phyloP scores from a whole-genome alignment of 495 filamentous ascomycete species.

The Umbilicaria muhlenbergii region DNA sequence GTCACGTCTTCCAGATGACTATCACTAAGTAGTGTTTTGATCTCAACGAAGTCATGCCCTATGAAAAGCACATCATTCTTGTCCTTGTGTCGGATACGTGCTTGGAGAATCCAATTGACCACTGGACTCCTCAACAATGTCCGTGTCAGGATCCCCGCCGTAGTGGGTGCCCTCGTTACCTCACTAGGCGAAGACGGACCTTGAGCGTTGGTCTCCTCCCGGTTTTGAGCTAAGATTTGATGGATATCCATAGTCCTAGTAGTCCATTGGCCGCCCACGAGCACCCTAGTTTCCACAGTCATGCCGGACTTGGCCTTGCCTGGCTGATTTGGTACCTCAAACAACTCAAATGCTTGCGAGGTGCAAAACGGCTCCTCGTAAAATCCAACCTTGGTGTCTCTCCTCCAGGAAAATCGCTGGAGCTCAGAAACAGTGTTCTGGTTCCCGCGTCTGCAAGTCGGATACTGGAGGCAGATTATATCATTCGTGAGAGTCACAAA shows the following conservation, averaged over 20 bases:
- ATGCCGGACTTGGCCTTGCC: neutral
- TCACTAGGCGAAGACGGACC: slow-evolving; percentile 4
- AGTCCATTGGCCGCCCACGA: slow-evolving; percentile 44
- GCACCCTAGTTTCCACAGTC: slow-evolving; percentile 33
- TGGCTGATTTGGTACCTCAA: no score
- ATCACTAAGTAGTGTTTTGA: slow-evolving; percentile 50
- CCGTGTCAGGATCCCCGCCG: slow-evolving; percentile 54
- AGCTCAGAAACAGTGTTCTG: no score
- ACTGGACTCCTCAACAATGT: slow-evolving; percentile 64
- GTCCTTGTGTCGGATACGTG: slow-evolving; percentile 47
- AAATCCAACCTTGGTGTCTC: no score
- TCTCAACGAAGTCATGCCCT: slow-evolving; percentile 46
- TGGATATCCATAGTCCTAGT: slow-evolving; percentile 32
- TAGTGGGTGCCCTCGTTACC: slow-evolving; percentile 22
- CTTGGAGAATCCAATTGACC: slow-evolving; percentile 67
- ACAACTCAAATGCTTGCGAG: no score
- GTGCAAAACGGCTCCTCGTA: no score
- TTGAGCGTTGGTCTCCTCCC: slow-evolving; percentile 2
- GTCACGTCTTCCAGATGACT: slow-evolving; percentile 54
- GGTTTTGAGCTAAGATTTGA: slow-evolving; percentile 16
- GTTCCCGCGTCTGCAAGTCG: no score
- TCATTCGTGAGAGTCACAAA: no score
- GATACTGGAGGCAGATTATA: no score
- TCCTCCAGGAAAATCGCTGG: no score
- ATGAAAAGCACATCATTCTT: slow-evolving; percentile 88